Evolutionary conservation across 2,329 filamentous ascomycete species (phyloP), one percentile per base, ranked within the genome.

Genomic region (Arthrobotrys pseudoclavata): DNA sequence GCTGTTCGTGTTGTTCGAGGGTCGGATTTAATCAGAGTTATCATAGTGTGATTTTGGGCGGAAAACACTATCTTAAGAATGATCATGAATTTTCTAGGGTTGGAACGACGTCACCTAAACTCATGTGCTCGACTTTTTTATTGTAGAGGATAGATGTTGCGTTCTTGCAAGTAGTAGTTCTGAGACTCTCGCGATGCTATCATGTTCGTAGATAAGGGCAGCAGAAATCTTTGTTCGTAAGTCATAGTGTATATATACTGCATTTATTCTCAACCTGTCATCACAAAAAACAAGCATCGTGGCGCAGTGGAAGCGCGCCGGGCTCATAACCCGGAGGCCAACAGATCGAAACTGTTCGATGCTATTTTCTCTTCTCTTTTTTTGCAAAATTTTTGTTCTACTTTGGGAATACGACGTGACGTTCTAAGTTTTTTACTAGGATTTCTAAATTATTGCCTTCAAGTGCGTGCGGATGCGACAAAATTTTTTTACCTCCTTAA

Each of bases 341-440:
- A 76, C 72, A 76, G 72, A 76, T 76, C 72, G 72, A 76, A 76
- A 76, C 72, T 76, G 72, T 76, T 76, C 72, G 72, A 67, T 76
- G 72, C 72, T 76, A 76, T 76, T 18, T 22, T 42, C 26, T 45
- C 9, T 34, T 37, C 4, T 22, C 31, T 40, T 76, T 76, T 76
- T 76, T 76, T 70, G 57, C 57, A 24, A 24, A 55, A 69, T 68
- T 53, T 69, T 68, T 53, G 18, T 45, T 69, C 62, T 40, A 31
- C 53, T 63, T 63, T 31, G 47, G 29, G 29, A n/a, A 53, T 1
- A 6, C 22, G 12, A 9, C 18, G 34, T 10, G 22, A 62, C 18
- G 15, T 55, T 22, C 24, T 45, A 20, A 37, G 9, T 24, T 29
- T 50, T 50, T 50, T 31, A 40, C 61, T 64, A 7, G 61, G 34